Evolutionary conservation across 129 eudicot genomes (phyloP).

Genomic region (Arctium lappa): DNA sequence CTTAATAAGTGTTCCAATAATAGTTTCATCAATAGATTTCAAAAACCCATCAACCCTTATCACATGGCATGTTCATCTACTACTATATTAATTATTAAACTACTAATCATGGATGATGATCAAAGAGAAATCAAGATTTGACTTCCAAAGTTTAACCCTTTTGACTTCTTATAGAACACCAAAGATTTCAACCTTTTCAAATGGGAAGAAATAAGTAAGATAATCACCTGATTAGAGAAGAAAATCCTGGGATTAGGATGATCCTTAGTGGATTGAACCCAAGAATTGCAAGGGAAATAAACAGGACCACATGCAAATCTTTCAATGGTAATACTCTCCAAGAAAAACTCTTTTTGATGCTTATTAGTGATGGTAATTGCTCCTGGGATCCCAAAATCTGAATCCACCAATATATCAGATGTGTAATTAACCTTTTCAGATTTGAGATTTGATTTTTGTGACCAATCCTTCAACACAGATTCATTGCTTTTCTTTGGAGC

Average conservation of each 20-base stretch:
- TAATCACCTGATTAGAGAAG: constrained; percentile 80
- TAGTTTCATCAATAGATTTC: no score
- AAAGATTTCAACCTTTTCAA: neutral
- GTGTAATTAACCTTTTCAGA: constrained; percentile 72
- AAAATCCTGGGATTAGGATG: constrained; percentile 68
- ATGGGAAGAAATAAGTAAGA: neutral
- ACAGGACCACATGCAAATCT: constrained; percentile 92
- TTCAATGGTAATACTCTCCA: constrained; percentile 86
- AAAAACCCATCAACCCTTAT: neutral
- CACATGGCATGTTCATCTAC: constrained; percentile 14
- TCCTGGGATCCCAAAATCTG: constrained; percentile 81
- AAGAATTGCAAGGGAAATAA: constrained; percentile 86
- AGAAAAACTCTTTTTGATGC: constrained; percentile 73
- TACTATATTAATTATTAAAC: neutral
- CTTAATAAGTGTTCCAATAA: no score
- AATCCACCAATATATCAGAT: constrained; percentile 71
- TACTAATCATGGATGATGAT: neutral
- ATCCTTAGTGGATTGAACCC: constrained; percentile 84
- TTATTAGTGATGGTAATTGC: constrained; percentile 75
- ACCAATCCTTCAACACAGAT: constrained; percentile 86
- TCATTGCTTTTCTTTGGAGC: constrained; percentile 69
- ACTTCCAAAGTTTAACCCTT: constrained; percentile 1
- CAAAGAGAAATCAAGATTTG: neutral
- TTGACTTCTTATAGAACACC: neutral
- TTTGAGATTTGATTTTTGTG: constrained; percentile 68